A percentile compares a stretch with the other conserved stretches of the same genome.
phyloP scores from a whole-genome alignment of 768 basidiomycete genomes.

The Gymnopilus junonius region DNA sequence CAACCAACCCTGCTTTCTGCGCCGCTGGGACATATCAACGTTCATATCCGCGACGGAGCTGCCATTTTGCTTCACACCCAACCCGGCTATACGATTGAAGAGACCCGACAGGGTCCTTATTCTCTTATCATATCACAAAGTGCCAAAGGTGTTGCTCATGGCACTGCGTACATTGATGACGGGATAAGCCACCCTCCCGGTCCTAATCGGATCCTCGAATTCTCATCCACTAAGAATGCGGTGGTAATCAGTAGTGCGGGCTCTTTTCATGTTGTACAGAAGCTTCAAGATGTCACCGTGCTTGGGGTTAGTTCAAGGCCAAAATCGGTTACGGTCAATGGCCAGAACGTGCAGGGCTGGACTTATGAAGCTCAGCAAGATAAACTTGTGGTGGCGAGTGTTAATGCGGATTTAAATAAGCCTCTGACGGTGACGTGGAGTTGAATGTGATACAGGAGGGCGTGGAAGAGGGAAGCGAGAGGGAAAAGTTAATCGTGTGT shows the following conservation, averaged over 20 bases:
- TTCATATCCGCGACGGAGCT: slow-evolving; percentile 74
- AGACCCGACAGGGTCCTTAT: slow-evolving; percentile 66
- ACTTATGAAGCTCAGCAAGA: slow-evolving; percentile 41
- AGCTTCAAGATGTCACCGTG: slow-evolving; percentile 56
- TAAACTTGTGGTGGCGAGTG: slow-evolving; percentile 43
- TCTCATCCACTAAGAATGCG: slow-evolving; percentile 38
- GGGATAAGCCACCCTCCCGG: slow-evolving; percentile 65
- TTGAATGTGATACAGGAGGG: slow-evolving; percentile 8
- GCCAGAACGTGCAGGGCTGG: slow-evolving; percentile 38
- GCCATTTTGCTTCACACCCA: slow-evolving; percentile 64
- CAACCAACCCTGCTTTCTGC: slow-evolving; percentile 57
- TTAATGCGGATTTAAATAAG: slow-evolving; percentile 49
- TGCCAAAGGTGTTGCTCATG: slow-evolving; percentile 52
- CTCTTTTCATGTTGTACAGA: slow-evolving; percentile 48
- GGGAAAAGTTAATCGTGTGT: neutral
- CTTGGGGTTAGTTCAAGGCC: slow-evolving; percentile 56
- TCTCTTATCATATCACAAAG: slow-evolving; percentile 63
- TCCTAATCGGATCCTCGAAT: slow-evolving; percentile 51
- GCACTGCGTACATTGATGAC: slow-evolving; percentile 72
- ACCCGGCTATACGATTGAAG: slow-evolving; percentile 70
- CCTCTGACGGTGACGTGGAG: slow-evolving; percentile 30
- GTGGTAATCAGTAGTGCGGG: slow-evolving; percentile 45
- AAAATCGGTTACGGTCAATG: slow-evolving; percentile 41
- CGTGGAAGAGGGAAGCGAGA: neutral
- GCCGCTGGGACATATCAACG: slow-evolving; percentile 76